These are phyloP conservation scores for Pichia eremophila DNA, from an alignment of 805 yeast species.

Conservation along the genomic window DNA sequence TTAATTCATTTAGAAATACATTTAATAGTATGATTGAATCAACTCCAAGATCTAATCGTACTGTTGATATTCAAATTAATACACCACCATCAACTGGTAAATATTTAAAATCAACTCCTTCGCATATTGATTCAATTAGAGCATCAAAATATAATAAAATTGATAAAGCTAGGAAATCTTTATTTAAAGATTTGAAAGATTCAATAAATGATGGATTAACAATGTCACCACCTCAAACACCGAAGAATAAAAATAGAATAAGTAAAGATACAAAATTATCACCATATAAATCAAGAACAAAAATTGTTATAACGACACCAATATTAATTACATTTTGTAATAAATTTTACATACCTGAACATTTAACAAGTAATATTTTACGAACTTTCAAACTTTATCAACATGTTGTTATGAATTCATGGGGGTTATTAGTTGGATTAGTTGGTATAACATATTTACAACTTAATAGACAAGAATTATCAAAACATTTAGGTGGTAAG, in stretches of 20 bases:
- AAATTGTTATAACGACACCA: constrained; percentile 22
- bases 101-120: neutral
- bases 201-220: neutral
- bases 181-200: constrained; percentile 1
- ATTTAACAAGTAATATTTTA: constrained; percentile 39
- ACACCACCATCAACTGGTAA: neutral
- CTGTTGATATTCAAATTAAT: neutral
- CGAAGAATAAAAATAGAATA: neutral
- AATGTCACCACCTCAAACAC: neutral
- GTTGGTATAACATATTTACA: constrained; percentile 49
- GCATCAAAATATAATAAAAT: neutral
- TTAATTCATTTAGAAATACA: constrained; percentile 29
- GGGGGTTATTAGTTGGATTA: constrained; percentile 64
- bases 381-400: constrained; percentile 42
- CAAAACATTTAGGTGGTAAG: constrained; percentile 39
- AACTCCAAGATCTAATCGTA: constrained; percentile 13
- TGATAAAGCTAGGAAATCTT: constrained; percentile 3
- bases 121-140: neutral
- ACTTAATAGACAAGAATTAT: constrained; percentile 39
- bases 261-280: neutral
- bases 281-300: constrained; percentile 3
- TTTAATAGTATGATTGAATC: constrained; percentile 6
- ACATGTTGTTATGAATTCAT: constrained; percentile 48
- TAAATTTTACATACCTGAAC: constrained; percentile 51
- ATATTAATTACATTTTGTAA: constrained; percentile 46